Percentiles rank a stretch among this genome's conserved stretches.
Conservation (phyloP, 305 asterid species). For the Solanum chacoense region DNA sequence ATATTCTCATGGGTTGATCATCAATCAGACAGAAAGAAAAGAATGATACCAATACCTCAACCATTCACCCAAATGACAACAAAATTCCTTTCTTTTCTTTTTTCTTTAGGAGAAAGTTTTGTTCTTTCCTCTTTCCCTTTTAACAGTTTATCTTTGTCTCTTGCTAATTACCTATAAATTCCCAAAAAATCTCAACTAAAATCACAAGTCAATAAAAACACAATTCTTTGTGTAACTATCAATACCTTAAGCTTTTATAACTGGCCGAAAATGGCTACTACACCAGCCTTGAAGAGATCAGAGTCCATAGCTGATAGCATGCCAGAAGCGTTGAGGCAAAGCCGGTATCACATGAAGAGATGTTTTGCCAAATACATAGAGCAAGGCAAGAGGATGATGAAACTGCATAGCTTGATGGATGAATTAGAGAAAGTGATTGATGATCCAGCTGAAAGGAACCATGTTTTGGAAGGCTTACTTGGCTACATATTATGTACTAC, state of each 20-base stretch:
- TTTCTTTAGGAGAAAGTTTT: slow-evolving; percentile 20
- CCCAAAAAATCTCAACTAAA: slow-evolving; percentile 3
- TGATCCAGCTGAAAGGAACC: slow-evolving; percentile 51
- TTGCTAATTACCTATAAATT: slow-evolving; percentile 33
- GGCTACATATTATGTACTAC: slow-evolving; percentile 89
- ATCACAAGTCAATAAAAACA: not conserved
- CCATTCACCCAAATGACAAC: not conserved
- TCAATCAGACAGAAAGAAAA: slow-evolving; percentile 18
- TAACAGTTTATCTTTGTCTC: slow-evolving; percentile 2
- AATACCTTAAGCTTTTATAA: not conserved
- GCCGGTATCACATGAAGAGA: slow-evolving; percentile 80
- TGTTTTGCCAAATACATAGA: slow-evolving; percentile 68
- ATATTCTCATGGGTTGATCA: slow-evolving; percentile 1
- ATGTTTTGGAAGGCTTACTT: slow-evolving; percentile 64
- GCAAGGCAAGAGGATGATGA: slow-evolving; percentile 67
- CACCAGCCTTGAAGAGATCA: slow-evolving; percentile 50
- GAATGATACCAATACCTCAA: slow-evolving; percentile 39
- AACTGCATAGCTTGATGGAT: slow-evolving; percentile 46
- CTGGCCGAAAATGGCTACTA: slow-evolving; percentile 26
- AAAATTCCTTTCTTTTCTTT: slow-evolving; percentile 41
- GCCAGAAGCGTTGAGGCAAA: slow-evolving; percentile 88
- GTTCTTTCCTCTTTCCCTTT: slow-evolving; percentile 6
- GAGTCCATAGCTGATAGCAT: slow-evolving; percentile 61
- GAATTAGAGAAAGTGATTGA: slow-evolving; percentile 75
- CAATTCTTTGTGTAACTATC: not conserved